Evolutionary conservation across 2,329 filamentous ascomycete genomes (phyloP), one percentile per base, ranked within the genome.

Genomic region (Chaetomium olivaceum): DNA sequence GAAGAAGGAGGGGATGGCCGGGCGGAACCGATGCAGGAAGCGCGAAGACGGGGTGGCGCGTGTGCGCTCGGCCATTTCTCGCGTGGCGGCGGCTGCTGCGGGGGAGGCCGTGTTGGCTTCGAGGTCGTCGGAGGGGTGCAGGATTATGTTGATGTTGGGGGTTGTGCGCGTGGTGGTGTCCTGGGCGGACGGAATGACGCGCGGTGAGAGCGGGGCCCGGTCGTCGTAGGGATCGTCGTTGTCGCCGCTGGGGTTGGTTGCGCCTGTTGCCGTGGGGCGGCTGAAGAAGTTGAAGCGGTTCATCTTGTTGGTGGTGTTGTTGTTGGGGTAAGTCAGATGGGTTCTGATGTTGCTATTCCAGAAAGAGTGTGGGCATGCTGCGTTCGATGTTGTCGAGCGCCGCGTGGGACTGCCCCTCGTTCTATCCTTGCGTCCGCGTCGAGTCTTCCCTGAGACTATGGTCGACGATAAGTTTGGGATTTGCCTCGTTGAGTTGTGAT

Each of bases 21-120:
- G 73, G 23, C 74, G 72, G n/a, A 75, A 73, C 14, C 73, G 73
- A 46, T 69, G 68, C 31, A 76, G 70, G 65, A 75, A 72, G 36
- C 70, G 67, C 5, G 67, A 51, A 8, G 66, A n/a, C 7, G 68
- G 61, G 9, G 66, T 60, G 31, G 39, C 4, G n/a, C 46, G 46
- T 27, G 21, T 8, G 31, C 73, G 73, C 62, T 76, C 72, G 33
- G 70, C 56, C 75, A 77, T 76, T 52, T 76, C 73, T 43, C 11
- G 25, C 21, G 36, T 58, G 11, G 52, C 33, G 29, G 52, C 27
- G 5, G 65, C 52, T 1, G 65, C 51, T 1, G 59, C 29, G 16
- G 48, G 11, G 7, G 66, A 25, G 51, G 65, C 12, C 65, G 58
- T 72, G 39, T 43, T 43, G 16, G 57, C 57, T 61, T 74, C 72